Evolutionary conservation across 2,329 filamentous ascomycete genomes (phyloP), one percentile per base, ranked within the genome.

Genomic region (Ophiognomonia clavigignenti-juglandacearum): DNA sequence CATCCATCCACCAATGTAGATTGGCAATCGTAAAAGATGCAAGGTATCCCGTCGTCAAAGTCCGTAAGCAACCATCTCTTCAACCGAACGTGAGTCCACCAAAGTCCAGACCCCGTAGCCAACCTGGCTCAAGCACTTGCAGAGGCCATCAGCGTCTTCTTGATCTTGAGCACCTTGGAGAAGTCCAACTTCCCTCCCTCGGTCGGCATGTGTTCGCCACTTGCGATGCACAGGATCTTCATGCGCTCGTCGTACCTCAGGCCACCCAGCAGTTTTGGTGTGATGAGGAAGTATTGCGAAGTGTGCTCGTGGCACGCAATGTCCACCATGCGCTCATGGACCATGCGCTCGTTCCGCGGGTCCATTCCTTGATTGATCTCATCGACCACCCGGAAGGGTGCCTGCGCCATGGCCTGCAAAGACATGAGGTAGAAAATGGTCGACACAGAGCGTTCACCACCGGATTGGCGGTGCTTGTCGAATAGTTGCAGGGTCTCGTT

Each of bases 321-420:
- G 61, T 96, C 90, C 8, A 98, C 93, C 86, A 98, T 95, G 54
- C 93, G 88, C 63, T 92, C 89, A 69, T 98, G 93, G 14, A 98
- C 91, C 81, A 96, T 95, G 57, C 93, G 87, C 69, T 98, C 93
- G 67, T 98, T 98, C 59, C 93, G 85, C 36, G 92, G 93, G 65
- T 98, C 93, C 93, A 98, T 98, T 56, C 93, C 93, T 69, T 98
- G 93, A 63, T 98, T 98, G 75, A 98, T 98, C 71, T 98, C 93
- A 67, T 98, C 93, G 50, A 98, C 93, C 41, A 98, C 92, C 43
- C 93, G 89, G 78, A 98, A 98, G 1, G 93, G 93, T 4, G 91
- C 90, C 59, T 90, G 86, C 14, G 93, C 92, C 59, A 98, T 83
- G 41, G 88, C 88, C 65, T 98, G 93, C 22, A 98, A 79, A 5